Percentiles rank a stretch among this genome's conserved stretches.
Evolutionary conservation across 2,329 filamentous ascomycete genomes (phyloP).

Genomic region (Aspergillus sp.): DNA sequence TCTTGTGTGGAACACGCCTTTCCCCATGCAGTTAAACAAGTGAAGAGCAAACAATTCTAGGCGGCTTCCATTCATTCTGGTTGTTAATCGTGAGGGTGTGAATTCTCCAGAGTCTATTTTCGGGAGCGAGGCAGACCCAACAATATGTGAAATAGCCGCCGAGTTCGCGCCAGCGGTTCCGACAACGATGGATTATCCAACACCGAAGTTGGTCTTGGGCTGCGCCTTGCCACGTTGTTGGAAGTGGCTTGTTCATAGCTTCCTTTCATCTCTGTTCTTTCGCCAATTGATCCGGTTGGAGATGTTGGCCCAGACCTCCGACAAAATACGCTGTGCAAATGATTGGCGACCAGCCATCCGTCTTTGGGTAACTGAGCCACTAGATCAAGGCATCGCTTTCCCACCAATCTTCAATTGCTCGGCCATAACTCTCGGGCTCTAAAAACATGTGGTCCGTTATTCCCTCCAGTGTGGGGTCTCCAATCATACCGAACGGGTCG

Average conservation of each 20-base stretch:
- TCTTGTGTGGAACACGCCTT: not conserved
- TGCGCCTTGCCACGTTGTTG: conserved; percentile 2
- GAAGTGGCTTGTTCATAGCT: not conserved
- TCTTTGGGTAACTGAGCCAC: not conserved
- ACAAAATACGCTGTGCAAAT: conserved; percentile 1
- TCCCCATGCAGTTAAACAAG: not conserved
- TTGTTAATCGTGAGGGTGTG: not conserved
- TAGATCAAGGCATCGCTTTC: conserved; percentile 9
- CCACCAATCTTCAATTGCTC: conserved; percentile 13
- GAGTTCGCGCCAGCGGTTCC: conserved; percentile 1
- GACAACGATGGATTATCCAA: conserved; percentile 5
- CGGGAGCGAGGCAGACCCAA: conserved; percentile 5
- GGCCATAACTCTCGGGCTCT: conserved; percentile 11
- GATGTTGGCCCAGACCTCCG: not conserved
- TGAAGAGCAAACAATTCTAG: not conserved
- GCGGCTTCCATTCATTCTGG: not conserved
- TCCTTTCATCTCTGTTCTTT: not conserved
- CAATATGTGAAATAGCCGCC: not conserved
- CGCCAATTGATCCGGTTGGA: not conserved
- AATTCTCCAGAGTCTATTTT: conserved; percentile 1
- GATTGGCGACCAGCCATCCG: not conserved
- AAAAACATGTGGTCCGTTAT: conserved; percentile 12
- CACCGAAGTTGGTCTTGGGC: not conserved
- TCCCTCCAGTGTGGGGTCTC: conserved; percentile 5
- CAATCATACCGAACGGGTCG: conserved; percentile 9